Base-by-base conservation (phyloP, 164 flowering plant genomes). In the Santalum album region DNA sequence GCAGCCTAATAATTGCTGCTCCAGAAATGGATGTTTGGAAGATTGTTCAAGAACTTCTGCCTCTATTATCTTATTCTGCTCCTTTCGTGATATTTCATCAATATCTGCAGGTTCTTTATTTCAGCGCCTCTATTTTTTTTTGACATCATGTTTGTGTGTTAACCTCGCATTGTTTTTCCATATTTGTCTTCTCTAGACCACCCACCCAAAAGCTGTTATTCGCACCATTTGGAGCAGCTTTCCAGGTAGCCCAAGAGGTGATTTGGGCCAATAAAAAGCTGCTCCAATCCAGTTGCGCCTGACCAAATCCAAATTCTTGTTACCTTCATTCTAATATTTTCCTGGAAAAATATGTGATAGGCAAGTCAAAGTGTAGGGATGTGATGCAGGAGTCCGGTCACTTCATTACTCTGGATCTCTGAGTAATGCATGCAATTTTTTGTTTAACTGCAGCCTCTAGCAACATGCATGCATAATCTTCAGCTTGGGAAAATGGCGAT, bases 81-180 rank as follows among this genome's bases (percentile, higher is more conserved):
- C 90, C 99, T 29, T 92, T 92, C 73, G 87, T 81, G 14, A 77
- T 92, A 49, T 89, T 86, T 70, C 96, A 92, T 65, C 96, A 89
- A 53, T 80, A 81, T 70, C 82, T 84, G 47, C 94, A 92, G 96
- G 98, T 92, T 1, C n/a, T n/a, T n/a, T n/a, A n/a, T n/a, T n/a
- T n/a, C n/a, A n/a, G n/a, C n/a, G n/a, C n/a, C n/a, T n/a, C n/a
- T n/a, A n/a, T n/a, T 36, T 53, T 54, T 5, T 50, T 35, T 55
- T 53, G 22, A 25, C 0, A 39, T 54, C 25, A 27, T 40, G 26
- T 32, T 59, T 27, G 7, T 19, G 20, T 19, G 6, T 29, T 29
- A n/a, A n/a, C 34, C 34, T 29, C 34, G 6, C 4, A 29, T 29
- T 29, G n/a, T n/a, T n/a, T n/a, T n/a, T n/a, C n/a, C n/a, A n/a